These are phyloP conservation scores for Beta vulgaris DNA, from an alignment of 148 eudicot species.

Conservation along the genomic window DNA sequence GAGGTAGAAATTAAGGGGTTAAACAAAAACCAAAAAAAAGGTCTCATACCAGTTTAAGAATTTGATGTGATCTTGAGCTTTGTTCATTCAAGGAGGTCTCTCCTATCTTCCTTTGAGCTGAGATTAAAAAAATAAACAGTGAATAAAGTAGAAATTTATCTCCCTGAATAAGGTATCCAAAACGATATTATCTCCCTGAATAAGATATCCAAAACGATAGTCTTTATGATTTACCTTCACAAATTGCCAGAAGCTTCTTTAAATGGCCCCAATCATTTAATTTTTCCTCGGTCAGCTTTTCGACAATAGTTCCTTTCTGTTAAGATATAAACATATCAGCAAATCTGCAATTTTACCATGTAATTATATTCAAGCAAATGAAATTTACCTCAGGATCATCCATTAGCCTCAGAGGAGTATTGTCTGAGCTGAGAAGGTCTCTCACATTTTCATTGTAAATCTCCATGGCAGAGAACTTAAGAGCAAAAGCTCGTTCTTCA, in stretches of 20 bases:
- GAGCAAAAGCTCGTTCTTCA: constrained; percentile 81
- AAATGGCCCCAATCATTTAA: constrained; percentile 76
- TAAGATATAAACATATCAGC: constrained; percentile 19
- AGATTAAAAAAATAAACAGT: constrained; percentile 13
- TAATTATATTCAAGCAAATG: not conserved
- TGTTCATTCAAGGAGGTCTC: constrained; percentile 85
- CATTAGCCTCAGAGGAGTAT: constrained; percentile 63
- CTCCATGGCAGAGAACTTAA: constrained; percentile 94
- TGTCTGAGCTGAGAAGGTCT: constrained; percentile 79
- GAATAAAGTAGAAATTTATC: not conserved
- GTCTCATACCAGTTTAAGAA: constrained; percentile 65
- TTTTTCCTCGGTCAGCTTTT: constrained; percentile 87
- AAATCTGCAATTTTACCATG: not conserved
- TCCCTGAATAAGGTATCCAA: too few species aligned
- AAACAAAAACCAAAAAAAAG: not conserved
- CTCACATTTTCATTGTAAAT: constrained; percentile 92
- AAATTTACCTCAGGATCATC: constrained; percentile 86
- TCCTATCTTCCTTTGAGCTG: constrained; percentile 85
- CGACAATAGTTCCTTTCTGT: constrained; percentile 85
- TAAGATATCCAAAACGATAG: not conserved
- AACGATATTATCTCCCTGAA: too few species aligned
- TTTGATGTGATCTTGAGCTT: constrained; percentile 93
- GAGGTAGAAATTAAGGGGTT: constrained; percentile 4
- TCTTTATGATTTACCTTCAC: constrained; percentile 59
- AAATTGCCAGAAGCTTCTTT: constrained; percentile 72